phyloP scores from a whole-genome alignment of 805 yeast species.

The Hanseniaspora clermontiae region DNA sequence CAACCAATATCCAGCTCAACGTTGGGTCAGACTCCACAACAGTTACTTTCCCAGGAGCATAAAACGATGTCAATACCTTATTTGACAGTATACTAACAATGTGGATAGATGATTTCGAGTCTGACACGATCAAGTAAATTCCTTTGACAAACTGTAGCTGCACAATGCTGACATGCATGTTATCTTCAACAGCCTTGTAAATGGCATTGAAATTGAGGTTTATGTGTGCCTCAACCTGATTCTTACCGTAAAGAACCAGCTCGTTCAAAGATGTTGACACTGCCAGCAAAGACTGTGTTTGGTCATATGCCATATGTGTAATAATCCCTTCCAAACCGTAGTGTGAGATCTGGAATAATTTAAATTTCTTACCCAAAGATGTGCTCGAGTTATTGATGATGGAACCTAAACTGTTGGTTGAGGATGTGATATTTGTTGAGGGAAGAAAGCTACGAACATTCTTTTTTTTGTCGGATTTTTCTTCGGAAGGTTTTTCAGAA shows the following conservation, averaged over 20 bases:
- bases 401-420: conserved; percentile 1
- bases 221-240: conserved; percentile 60
- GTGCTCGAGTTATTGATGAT: background rate
- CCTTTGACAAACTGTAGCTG: conserved; percentile 63
- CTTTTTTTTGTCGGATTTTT: background rate
- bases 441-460: background rate
- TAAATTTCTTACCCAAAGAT: conserved; percentile 22
- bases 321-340: conserved; percentile 58
- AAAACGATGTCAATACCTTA: conserved; percentile 44
- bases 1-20: conserved; percentile 73
- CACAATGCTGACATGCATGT: conserved; percentile 31
- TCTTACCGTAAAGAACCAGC: conserved; percentile 72
- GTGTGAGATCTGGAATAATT: conserved; percentile 26
- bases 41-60: conserved; percentile 54
- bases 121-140: conserved; percentile 63
- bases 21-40: conserved; percentile 72
- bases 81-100: conserved; percentile 61
- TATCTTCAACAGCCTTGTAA: conserved; percentile 16
- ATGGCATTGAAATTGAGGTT: conserved; percentile 33
- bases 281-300: conserved; percentile 76
- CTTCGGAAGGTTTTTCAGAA: background rate
- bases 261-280: conserved; percentile 59
- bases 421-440: background rate
- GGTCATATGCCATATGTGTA: conserved; percentile 65
- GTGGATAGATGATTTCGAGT: conserved; percentile 45